phyloP scores from a whole-genome alignment of 129 eudicot genomes.

The Flaveria robusta region DNA sequence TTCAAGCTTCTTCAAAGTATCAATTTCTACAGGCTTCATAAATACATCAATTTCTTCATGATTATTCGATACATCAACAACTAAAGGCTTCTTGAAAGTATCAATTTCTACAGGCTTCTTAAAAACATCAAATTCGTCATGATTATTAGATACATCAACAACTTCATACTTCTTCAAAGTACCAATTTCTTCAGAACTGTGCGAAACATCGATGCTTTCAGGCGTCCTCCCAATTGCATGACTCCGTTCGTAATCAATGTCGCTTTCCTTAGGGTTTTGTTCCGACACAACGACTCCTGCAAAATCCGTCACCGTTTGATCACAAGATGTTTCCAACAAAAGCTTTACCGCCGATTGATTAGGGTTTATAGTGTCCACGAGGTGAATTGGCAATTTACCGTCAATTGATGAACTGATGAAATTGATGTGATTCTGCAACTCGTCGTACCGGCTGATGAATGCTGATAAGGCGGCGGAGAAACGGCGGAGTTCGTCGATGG shows the following conservation, averaged over 20 bases:
- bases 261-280: constrained; percentile 22
- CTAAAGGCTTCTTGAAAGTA: neutral
- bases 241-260: constrained; percentile 11
- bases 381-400: constrained; percentile 34
- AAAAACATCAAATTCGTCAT: neutral
- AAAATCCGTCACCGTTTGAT: neutral
- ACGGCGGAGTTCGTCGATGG: constrained; percentile 44
- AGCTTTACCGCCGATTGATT: neutral
- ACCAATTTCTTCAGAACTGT: constrained; percentile 12
- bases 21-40: too few species aligned
- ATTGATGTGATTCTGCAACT: constrained; percentile 49
- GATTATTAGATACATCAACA: neutral
- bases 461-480: constrained; percentile 53
- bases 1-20: too few species aligned
- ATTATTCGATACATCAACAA: neutral
- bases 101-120: neutral
- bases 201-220: neutral
- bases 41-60: neutral
- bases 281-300: constrained; percentile 9
- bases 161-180: constrained; percentile 1
- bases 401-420: constrained; percentile 39
- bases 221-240: neutral
- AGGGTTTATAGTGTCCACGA: constrained; percentile 2
- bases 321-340: neutral
- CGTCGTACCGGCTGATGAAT: constrained; percentile 57